Evolutionary conservation across 768 basidiomycete species (phyloP).

Genomic region (Lentinula raphanica): DNA sequence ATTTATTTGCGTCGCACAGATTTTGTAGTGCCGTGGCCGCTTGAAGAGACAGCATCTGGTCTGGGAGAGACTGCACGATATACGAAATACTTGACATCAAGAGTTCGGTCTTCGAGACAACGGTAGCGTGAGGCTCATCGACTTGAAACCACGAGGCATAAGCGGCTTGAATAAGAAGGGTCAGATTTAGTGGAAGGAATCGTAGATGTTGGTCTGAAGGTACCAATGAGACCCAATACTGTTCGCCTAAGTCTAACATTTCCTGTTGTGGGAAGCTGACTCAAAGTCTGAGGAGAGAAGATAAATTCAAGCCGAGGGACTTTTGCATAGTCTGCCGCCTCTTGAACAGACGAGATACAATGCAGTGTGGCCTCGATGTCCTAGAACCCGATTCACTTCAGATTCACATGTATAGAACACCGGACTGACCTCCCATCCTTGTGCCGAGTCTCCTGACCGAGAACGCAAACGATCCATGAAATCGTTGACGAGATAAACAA

Average conservation of each 20-base stretch:
- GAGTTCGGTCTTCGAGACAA: conserved; percentile 32
- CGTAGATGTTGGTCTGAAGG: conserved; percentile 12
- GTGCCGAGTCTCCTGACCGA: conserved; percentile 28
- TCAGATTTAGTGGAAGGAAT: neutral
- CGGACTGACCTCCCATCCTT: conserved; percentile 67
- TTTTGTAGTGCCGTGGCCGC: conserved; percentile 83
- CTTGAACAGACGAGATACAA: conserved; percentile 81
- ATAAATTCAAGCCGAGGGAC: conserved; percentile 53
- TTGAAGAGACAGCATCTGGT: conserved; percentile 55
- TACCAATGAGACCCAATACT: conserved; percentile 70
- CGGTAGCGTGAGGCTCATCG: conserved; percentile 39
- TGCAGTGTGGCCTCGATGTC: conserved; percentile 84
- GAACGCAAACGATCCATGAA: conserved; percentile 49
- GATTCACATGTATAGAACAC: neutral
- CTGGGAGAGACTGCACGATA: conserved; percentile 66
- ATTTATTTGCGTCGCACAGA: conserved; percentile 84
- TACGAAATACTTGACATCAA: conserved; percentile 64
- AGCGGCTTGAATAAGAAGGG: conserved; percentile 37
- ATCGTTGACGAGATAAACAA: conserved; percentile 63
- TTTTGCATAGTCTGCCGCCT: conserved; percentile 63
- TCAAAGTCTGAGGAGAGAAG: conserved; percentile 70
- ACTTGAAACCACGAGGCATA: conserved; percentile 71
- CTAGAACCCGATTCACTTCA: conserved; percentile 29
- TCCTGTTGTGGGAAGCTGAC: conserved; percentile 59
- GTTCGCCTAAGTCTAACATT: conserved; percentile 68